Evolutionary conservation across 257 asterid genomes (phyloP).

Genomic region (Echites panduratus): DNA sequence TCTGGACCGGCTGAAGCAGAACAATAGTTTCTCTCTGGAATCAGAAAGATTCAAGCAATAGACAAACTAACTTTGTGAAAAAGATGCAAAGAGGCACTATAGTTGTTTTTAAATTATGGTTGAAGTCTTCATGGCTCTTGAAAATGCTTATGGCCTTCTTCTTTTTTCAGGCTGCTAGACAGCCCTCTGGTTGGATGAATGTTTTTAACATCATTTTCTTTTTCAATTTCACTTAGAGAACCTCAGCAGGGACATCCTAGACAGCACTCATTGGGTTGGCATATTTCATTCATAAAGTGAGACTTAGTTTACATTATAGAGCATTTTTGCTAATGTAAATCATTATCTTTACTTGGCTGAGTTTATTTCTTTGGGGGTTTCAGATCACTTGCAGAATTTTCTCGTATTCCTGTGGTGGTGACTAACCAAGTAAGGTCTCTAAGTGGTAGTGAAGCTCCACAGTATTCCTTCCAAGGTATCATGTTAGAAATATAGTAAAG

Average conservation of each 20-base stretch:
- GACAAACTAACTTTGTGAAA: not conserved
- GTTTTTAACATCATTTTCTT: not conserved
- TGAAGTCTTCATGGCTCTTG: not conserved
- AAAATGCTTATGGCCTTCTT: not conserved
- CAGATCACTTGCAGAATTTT: slow-evolving; percentile 82
- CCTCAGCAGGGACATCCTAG: slow-evolving; percentile 39
- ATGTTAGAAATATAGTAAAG: not conserved
- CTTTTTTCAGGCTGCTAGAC: not conserved
- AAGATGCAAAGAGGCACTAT: not conserved
- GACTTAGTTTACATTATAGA: slow-evolving; percentile 16
- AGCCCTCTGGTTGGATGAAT: slow-evolving; percentile 4
- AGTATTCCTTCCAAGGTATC: slow-evolving; percentile 68
- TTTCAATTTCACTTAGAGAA: slow-evolving; percentile 36
- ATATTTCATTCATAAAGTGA: slow-evolving; percentile 75
- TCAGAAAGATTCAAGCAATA: not conserved
- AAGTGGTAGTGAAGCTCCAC: slow-evolving; percentile 47
- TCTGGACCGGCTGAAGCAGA: not conserved
- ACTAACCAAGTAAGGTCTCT: slow-evolving; percentile 89
- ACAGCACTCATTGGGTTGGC: slow-evolving; percentile 69
- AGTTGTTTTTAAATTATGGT: not conserved
- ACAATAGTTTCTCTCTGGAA: not conserved
- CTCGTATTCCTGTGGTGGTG: slow-evolving; percentile 76
- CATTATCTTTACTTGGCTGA: not conserved
- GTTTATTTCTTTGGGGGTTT: slow-evolving; percentile 17
- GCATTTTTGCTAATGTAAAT: not conserved